Conservation (phyloP, 331 rosid genomes). For the Acacia concinna region DNA sequence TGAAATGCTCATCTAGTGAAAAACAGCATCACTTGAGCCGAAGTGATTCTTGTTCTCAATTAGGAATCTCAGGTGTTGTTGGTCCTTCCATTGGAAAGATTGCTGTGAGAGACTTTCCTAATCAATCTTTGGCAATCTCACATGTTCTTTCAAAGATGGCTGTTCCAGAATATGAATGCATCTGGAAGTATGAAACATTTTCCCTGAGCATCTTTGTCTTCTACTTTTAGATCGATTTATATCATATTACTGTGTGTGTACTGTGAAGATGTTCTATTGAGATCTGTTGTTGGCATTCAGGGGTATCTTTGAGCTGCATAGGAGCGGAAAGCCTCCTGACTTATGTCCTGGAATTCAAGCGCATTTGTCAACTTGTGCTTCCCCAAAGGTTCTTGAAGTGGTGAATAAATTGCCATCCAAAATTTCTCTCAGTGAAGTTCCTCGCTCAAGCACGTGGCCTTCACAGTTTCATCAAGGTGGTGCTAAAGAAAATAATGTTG, state of each 20-base stretch:
- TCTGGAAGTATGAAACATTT: conserved; percentile 78
- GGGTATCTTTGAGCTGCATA: conserved; percentile 76
- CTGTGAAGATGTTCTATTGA: conserved; percentile 21
- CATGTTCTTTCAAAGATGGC: conserved; percentile 44
- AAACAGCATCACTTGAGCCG: conserved; percentile 40
- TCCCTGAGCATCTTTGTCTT: conserved; percentile 28
- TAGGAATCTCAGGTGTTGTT: conserved; percentile 37
- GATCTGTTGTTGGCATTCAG: conserved; percentile 47
- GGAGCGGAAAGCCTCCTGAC: conserved; percentile 55
- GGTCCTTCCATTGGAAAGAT: conserved; percentile 45
- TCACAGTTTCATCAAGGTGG: conserved; percentile 71
- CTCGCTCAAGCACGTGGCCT: conserved; percentile 92
- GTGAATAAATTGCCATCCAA: conserved; percentile 54
- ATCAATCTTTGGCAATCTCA: conserved; percentile 35
- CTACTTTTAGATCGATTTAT: conserved; percentile 21
- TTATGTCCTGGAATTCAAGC: conserved; percentile 79
- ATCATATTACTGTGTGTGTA: background rate
- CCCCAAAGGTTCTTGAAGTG: conserved; percentile 71
- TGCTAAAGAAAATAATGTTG: conserved; percentile 81
- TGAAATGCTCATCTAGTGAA: conserved; percentile 37
- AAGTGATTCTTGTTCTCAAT: conserved; percentile 41
- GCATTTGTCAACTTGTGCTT: conserved; percentile 78
- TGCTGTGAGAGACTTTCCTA: conserved; percentile 42
- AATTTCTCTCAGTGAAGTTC: conserved; percentile 67
- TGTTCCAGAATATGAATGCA: conserved; percentile 75